Base-by-base conservation (phyloP, 345 rosid species). In the Eucalyptus caleyi region DNA sequence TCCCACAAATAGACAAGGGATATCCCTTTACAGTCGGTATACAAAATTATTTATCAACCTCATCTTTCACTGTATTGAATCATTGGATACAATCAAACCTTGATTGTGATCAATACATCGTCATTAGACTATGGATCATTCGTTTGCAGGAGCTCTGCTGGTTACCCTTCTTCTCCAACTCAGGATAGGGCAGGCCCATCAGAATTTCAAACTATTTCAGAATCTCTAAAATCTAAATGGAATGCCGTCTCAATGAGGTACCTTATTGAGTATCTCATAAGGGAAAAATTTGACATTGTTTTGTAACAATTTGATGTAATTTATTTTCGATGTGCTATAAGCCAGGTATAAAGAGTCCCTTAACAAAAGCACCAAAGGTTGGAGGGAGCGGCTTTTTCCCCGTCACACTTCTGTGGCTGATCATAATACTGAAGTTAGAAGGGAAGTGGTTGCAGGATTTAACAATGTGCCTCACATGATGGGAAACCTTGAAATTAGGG, bases 361-460 rank as follows among this genome's bases (percentile, higher is more conserved):
- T 88, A 93, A 97, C 49, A 95, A 90, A 93, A 93, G 95, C 90
- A 94, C 96, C n/a, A 93, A 94, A 90, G 96, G 96, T 89, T 95
- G 97, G 98, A 95, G 91, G 87, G 98, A 95, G 91, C 94, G 94
- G 92, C 88, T 92, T 44, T 96, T 95, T 89, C 91, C 97, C 87
- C 95, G 96, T 34, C 94, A 90, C 87, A 83, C 92, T 91, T 91
- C 94, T 21, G 87, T 92, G 92, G 90, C 91, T 81, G 86, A 89
- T 77, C 65, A 86, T 50, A 92, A 93, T 69, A 89, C 94, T 90
- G 96, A 95, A 89, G 93, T 87, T 88, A 89, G 91, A 86, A 93
- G 96, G 92, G 96, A 94, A 88, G 93, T 91, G 26, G 92, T 88
- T 90, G 94, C 93, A 16, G 95, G 96, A 90, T 92, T 93, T 45